Evolutionary conservation across 2,329 filamentous ascomycete genomes (phyloP), one percentile per base, ranked within the genome.

Genomic region (Cyphellophora europaea): DNA sequence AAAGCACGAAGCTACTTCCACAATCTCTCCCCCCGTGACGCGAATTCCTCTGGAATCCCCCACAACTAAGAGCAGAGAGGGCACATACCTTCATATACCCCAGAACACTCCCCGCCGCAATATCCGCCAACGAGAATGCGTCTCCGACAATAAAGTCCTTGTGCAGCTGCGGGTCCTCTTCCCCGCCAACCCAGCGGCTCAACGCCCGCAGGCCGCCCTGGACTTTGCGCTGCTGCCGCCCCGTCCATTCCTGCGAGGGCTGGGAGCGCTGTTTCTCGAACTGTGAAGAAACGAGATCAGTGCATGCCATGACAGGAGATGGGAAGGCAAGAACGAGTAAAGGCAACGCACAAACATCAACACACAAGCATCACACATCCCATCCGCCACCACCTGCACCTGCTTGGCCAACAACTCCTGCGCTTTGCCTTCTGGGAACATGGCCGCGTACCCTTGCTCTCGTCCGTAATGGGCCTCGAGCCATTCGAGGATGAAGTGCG

Each of bases 291-390:
- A 25, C 8, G 8, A n/a, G 21, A 8, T n/a, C 8, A 8, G 8
- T 8, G 21, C n/a, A 25, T n/a, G 21, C 21, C 8, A 25, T 25
- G 21, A 8, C n/a, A 8, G 8, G 21, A 25, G 8, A 8, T 25
- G 21, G 21, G 21, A 25, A 8, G 21, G 21, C 21, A 25, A 25
- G 21, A 8, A n/a, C 21, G 8, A 25, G 8, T 25, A n/a, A n/a
- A n/a, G n/a, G n/a, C n/a, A n/a, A 25, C 21, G 8, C 21, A 25
- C 21, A 41, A 60, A 54, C 6, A 50, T 46, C 14, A 61, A 42
- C 6, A 59, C 56, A 11, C 58, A 48, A 5, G 58, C 57, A 40
- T 60, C 58, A 35, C 56, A 58, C 14, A 59, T 51, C 6, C 40
- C 40, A 31, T 40, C 40, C 10, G 33, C 31, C 10, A 40, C 27